phyloP scores from a whole-genome alignment of 768 basidiomycete genomes.

The Rhodotorula taiwanensis region DNA sequence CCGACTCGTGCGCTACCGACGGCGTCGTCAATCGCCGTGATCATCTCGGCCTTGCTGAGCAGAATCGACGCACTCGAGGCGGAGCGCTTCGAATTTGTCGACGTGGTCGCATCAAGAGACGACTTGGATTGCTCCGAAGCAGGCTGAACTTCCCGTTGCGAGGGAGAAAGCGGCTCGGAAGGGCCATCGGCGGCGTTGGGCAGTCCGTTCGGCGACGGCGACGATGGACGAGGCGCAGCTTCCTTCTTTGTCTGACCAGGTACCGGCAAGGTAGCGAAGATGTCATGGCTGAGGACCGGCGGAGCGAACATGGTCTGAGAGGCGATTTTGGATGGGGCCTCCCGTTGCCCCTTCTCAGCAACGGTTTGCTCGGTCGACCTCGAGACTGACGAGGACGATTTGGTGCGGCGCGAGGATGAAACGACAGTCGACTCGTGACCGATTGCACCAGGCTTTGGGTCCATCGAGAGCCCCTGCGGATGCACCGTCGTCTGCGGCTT shows the following conservation, averaged over 20 bases:
- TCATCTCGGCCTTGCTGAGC: neutral
- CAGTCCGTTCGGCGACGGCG: too few species aligned
- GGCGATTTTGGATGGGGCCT: too few species aligned
- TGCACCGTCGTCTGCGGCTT: neutral
- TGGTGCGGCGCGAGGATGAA: too few species aligned
- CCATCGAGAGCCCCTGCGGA: neutral
- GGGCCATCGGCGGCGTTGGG: neutral
- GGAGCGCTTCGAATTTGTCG: neutral
- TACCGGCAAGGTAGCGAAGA: constrained; percentile 15
- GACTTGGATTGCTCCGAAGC: too few species aligned
- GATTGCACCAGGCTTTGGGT: constrained; percentile 10
- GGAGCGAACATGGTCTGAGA: constrained; percentile 11
- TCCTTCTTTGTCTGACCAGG: neutral
- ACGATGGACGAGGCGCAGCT: neutral
- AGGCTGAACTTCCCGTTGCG: too few species aligned
- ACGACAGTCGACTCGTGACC: too few species aligned
- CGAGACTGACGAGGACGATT: too few species aligned
- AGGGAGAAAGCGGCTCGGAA: neutral
- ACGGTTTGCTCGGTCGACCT: too few species aligned
- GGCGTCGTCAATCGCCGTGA: neutral
- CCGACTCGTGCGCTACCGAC: neutral
- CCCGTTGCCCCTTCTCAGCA: too few species aligned
- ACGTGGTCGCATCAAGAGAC: too few species aligned
- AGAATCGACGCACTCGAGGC: neutral
- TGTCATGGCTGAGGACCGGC: constrained; percentile 27